Percentiles rank a stretch among this genome's conserved stretches.
These are phyloP conservation scores for Fusarium marasasianum DNA, from an alignment of 2,329 filamentous ascomycete species.

Conservation along the genomic window DNA sequence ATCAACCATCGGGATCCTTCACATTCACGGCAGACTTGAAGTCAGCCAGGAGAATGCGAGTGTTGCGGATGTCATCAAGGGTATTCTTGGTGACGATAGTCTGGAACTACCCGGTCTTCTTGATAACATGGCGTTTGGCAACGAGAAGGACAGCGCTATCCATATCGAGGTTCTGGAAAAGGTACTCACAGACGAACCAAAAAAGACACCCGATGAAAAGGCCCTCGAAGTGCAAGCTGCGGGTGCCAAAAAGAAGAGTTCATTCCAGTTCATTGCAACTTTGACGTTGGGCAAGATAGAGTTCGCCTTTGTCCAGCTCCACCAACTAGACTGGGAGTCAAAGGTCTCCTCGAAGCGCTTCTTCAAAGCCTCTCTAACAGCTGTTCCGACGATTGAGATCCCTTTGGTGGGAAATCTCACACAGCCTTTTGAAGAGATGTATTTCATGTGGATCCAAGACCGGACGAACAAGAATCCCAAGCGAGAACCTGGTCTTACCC, in stretches of 20 bases:
- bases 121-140: not conserved
- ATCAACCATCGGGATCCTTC: not conserved
- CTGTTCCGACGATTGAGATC: not conserved
- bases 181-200: not conserved
- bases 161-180: not conserved
- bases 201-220: not conserved
- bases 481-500: not conserved
- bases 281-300: not conserved
- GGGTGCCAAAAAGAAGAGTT: not conserved
- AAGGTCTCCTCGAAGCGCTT: not conserved
- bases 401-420: constrained; percentile 42
- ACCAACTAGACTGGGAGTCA: not conserved
- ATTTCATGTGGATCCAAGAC: constrained; percentile 47
- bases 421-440: constrained; percentile 50
- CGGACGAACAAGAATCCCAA: not conserved
- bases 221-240: not conserved
- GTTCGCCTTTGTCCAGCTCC: not conserved
- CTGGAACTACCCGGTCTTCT: not conserved
- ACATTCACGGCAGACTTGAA: not conserved
- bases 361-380: not conserved
- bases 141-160: not conserved
- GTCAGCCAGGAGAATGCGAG: not conserved
- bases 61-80: not conserved
- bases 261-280: not conserved
- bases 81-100: not conserved